phyloP scores from a whole-genome alignment of 805 yeast genomes.

The Candida patagonica region DNA sequence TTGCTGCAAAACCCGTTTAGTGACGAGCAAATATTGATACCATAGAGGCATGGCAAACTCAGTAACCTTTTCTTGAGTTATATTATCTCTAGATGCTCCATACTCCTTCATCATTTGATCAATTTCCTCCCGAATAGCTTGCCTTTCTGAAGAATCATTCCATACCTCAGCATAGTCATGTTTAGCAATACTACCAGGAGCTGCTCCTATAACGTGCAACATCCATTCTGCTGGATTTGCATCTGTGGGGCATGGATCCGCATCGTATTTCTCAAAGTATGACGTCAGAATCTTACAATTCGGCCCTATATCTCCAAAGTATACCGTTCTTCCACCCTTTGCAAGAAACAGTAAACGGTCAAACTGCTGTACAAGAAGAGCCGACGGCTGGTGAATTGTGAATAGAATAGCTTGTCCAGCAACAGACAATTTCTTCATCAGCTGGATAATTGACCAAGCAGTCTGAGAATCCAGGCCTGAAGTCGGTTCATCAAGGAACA shows the following conservation, averaged over 20 bases:
- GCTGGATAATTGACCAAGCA: slow-evolving; percentile 56
- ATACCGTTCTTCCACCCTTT: slow-evolving; percentile 64
- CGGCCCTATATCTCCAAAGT: slow-evolving; percentile 64
- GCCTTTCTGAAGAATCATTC: slow-evolving; percentile 57
- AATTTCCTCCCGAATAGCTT: slow-evolving; percentile 47
- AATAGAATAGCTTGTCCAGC: slow-evolving; percentile 59
- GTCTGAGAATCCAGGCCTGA: slow-evolving; percentile 63
- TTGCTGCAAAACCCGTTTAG: slow-evolving; percentile 47
- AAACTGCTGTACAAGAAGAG: slow-evolving; percentile 64
- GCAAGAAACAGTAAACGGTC: slow-evolving; percentile 66
- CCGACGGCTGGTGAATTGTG: slow-evolving; percentile 84
- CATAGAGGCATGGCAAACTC: slow-evolving; percentile 37
- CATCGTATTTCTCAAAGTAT: slow-evolving; percentile 59
- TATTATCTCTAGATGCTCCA: slow-evolving; percentile 34
- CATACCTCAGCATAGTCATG: slow-evolving; percentile 52
- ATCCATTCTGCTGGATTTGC: slow-evolving; percentile 91
- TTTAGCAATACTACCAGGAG: slow-evolving; percentile 27
- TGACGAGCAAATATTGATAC: slow-evolving; percentile 37
- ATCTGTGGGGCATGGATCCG: slow-evolving; percentile 53
- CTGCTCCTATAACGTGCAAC: slow-evolving; percentile 49
- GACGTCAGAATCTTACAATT: slow-evolving; percentile 48
- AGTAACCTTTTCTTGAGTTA: slow-evolving; percentile 11
- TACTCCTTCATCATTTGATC: slow-evolving; percentile 53
- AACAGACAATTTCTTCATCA: slow-evolving; percentile 49
- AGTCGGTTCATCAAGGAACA: slow-evolving; percentile 61